Percentiles rank a stretch among this genome's conserved stretches.
Evolutionary conservation across 345 rosid species (phyloP).

Genomic region (Euphorbia pulcherrima): DNA sequence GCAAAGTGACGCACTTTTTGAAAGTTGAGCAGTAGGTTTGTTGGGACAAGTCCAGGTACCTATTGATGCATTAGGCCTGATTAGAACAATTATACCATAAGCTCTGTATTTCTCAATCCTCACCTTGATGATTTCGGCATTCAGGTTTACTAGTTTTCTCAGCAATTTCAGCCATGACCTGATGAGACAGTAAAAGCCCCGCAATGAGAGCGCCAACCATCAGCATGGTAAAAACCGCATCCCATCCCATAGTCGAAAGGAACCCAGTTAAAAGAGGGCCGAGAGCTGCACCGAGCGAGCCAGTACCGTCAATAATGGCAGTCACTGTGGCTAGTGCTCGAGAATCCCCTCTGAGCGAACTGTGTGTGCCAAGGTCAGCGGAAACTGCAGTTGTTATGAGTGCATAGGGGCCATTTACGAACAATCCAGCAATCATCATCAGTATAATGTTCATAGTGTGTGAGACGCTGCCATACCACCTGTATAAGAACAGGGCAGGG

Average conservation of each 20-base stretch:
- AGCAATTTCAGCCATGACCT: slow-evolving; percentile 47
- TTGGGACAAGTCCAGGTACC: no score
- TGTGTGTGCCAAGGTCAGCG: slow-evolving; percentile 90
- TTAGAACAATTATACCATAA: no score
- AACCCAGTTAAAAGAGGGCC: slow-evolving; percentile 93
- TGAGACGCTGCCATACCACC: slow-evolving; percentile 64
- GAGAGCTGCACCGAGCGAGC: slow-evolving; percentile 88
- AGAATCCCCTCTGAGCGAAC: slow-evolving; percentile 75
- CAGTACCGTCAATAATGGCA: slow-evolving; percentile 91
- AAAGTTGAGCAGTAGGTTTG: no score
- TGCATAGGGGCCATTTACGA: slow-evolving; percentile 90
- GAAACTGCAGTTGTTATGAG: slow-evolving; percentile 97
- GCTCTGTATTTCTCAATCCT: neutral
- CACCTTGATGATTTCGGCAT: slow-evolving; percentile 47
- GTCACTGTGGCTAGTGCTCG: slow-evolving; percentile 94
- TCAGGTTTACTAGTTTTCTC: slow-evolving; percentile 30
- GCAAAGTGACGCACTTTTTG: no score
- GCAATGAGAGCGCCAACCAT: slow-evolving; percentile 67
- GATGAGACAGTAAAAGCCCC: slow-evolving; percentile 64
- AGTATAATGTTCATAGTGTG: slow-evolving; percentile 52
- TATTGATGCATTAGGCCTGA: no score
- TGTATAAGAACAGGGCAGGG: slow-evolving; percentile 75
- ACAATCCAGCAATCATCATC: slow-evolving; percentile 85
- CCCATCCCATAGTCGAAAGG: slow-evolving; percentile 72
- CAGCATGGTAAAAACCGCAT: slow-evolving; percentile 70